Conservation (phyloP, 1,284 basidiomycete genomes). For the Heterobasidion annosum region DNA sequence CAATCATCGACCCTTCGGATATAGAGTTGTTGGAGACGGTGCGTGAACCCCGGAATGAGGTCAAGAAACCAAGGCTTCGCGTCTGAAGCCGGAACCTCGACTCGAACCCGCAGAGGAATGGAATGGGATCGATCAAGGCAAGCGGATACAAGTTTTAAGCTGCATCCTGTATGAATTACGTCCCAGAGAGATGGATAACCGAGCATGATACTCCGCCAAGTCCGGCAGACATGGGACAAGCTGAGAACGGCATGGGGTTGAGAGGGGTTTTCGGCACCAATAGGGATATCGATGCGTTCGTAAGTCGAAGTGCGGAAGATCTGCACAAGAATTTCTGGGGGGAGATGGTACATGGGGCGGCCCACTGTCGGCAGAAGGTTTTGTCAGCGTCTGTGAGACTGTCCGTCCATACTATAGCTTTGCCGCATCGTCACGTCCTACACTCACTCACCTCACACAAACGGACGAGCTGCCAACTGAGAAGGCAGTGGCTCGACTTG, state of each 20-base stretch:
- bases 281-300: not conserved
- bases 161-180: not conserved
- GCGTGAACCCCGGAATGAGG: not conserved
- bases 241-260: not conserved
- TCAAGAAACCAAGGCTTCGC: not conserved
- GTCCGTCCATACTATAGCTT: too few species aligned
- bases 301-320: not conserved
- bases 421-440: too few species aligned
- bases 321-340: not conserved
- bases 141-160: not conserved
- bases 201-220: not conserved
- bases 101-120: not conserved
- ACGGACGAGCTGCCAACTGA: too few species aligned
- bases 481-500: too few species aligned
- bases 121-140: not conserved
- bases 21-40: not conserved
- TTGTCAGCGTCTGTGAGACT: too few species aligned
- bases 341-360: not conserved
- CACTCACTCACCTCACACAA: too few species aligned
- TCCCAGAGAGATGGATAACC: not conserved
- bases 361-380: not conserved
- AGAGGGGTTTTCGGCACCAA: not conserved
- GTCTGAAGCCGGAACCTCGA: not conserved
- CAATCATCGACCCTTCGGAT: not conserved
- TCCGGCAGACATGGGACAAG: not conserved